Base-by-base conservation (phyloP, 2,329 filamentous ascomycete species). In the Ceratocystis eucalypticola region DNA sequence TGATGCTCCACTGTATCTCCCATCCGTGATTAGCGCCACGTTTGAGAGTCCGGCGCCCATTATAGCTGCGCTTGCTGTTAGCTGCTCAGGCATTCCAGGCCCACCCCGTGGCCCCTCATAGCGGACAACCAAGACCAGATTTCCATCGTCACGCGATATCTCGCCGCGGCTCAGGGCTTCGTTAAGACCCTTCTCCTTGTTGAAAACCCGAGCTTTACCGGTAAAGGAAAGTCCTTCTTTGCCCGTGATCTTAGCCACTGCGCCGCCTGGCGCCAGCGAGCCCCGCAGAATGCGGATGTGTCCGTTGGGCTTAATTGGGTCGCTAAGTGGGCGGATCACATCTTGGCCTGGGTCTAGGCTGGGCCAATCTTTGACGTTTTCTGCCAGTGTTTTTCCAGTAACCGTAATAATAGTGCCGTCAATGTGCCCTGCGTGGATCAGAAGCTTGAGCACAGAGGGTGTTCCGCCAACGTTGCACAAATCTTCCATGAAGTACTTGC, bases 81-180 rank as follows among this genome's bases (percentile, higher is more conserved):
- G 82, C 76, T 96, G 91, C 76, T 97, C 93, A 1, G 92, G 93
- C 93, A 97, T 97, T 55, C 93, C 93, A 0, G 93, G 93, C 0
- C 93, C 93, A 69, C 93, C 93, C 74, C 90, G 92, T 12, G 93
- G 93, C 0, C 93, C 93, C 74, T 97, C 93, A 74, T 96, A 96
- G 25, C 93, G 87, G 65, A 97, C 91, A 41, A 96, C 85, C 33
- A 96, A 79, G 22, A 96, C 93, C 15, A 96, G 81, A 73, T 95
- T 94, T 73, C 94, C 90, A 68, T 78, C 77, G 20, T 76, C 74
- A 22, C 73, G 71, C 45, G 70, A 73, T 74, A 82, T 80, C 5
- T 84, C 84, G 45, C 84, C 84, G 0, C 84, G 83, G 61, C 91
- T 88, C 62, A 97, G 80, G 0, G 92, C 91, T 0, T 80, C 77